These are phyloP conservation scores for Xylariaceae sp. DNA, from an alignment of 2,329 filamentous ascomycete genomes.

Conservation along the genomic window DNA sequence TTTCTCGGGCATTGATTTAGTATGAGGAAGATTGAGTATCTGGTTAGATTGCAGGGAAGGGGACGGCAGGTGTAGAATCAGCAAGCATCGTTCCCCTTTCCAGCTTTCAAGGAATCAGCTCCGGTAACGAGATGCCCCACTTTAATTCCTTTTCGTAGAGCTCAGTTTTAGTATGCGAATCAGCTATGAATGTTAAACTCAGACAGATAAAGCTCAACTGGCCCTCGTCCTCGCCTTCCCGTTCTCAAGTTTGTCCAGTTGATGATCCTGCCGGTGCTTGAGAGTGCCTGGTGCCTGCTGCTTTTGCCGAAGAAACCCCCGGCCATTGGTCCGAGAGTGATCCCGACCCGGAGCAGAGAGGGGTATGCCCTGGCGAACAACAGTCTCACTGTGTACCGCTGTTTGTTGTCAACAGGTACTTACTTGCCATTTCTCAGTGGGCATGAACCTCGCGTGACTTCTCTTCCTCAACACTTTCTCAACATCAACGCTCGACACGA, in stretches of 20 bases:
- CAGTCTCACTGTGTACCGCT: no score
- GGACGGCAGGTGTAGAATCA: background rate
- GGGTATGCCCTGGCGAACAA: no score
- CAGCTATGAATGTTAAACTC: background rate
- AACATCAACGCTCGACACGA: no score
- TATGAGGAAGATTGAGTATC: background rate
- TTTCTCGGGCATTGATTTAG: background rate
- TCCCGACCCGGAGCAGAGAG: no score
- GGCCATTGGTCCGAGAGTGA: no score
- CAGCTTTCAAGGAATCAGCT: background rate
- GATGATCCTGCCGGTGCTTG: background rate
- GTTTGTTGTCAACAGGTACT: no score
- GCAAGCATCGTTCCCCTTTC: background rate
- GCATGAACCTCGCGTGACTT: no score
- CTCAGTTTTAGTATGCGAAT: background rate
- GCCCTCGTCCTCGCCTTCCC: no score
- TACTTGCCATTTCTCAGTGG: no score
- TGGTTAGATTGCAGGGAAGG: background rate
- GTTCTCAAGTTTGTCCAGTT: background rate
- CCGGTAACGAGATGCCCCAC: conserved; percentile 2
- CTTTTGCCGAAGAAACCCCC: no score
- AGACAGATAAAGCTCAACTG: background rate
- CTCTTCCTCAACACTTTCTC: no score
- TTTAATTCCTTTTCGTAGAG: conserved; percentile 1
- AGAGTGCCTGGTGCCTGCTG: no score